These are phyloP conservation scores for Exophiala spinifera DNA, from an alignment of 2,329 filamentous ascomycete genomes.

Conservation along the genomic window DNA sequence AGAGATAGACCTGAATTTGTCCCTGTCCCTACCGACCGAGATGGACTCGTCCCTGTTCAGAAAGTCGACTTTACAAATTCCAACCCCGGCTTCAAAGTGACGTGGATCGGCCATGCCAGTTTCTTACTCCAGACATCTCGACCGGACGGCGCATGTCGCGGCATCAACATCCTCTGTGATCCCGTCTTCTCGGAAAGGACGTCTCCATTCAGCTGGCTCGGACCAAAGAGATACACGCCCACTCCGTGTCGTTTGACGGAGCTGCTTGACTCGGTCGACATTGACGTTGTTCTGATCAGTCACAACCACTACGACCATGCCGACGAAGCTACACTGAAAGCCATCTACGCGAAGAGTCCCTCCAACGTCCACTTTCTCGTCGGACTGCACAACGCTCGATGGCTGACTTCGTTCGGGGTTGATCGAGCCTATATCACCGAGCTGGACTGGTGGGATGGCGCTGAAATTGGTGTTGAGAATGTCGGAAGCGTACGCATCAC, in stretches of 20 bases:
- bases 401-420: constrained; percentile 33
- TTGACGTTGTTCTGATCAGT: constrained; percentile 53
- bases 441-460: constrained; percentile 51
- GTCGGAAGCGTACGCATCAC: constrained; percentile 40
- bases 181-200: constrained; percentile 53
- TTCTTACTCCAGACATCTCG: constrained; percentile 45
- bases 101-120: constrained; percentile 53
- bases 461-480: constrained; percentile 35
- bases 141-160: constrained; percentile 32
- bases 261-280: constrained; percentile 40
- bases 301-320: constrained; percentile 59
- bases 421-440: constrained; percentile 42
- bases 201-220: constrained; percentile 45
- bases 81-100: constrained; percentile 40
- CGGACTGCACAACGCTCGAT: constrained; percentile 35
- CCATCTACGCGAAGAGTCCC: constrained; percentile 40
- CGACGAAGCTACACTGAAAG: constrained; percentile 45
- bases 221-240: constrained; percentile 52
- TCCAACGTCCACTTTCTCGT: constrained; percentile 47
- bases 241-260: constrained; percentile 50
- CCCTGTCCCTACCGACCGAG: constrained; percentile 42
- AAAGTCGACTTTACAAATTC: constrained; percentile 25
- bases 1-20: constrained; percentile 34
- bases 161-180: constrained; percentile 50
- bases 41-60: constrained; percentile 42